Base-by-base conservation (phyloP, 805 yeast genomes). In the Metschnikowia colocasiae region DNA sequence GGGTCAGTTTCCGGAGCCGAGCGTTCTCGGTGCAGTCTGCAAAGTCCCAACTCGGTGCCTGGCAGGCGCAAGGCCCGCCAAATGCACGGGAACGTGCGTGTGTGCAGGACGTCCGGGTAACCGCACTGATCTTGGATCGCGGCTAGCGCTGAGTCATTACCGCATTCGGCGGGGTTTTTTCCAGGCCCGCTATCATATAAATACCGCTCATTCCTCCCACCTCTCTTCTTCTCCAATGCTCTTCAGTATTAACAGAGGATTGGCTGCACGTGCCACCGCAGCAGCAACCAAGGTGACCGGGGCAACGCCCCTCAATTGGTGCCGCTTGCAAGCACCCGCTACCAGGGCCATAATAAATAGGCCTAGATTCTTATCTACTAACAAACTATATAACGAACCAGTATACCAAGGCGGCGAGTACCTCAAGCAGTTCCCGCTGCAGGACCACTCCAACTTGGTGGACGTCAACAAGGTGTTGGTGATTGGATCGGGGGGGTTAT, bases 401-500 rank as follows among this genome's bases (percentile, higher is more conserved):
- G 53, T 73, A 3, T 83, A 83, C 60, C 83, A 81, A 26, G 89
- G 88, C 42, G 83, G 82, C 26, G 80, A 80, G 22, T 74, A 83
- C 46, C 67, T 83, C 49, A 73, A 78, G 34, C 71, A 75, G 6
- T 80, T 81, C 64, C 71, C 70, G 20, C 84, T 79, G 56, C 84
- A 82, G 52, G 74, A 82, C 54, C 80, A 81, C 38, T 81, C 79
- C 46, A 71, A 79, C 50, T 72, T 89, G 45, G 96, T 88, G 36
- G 95, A 89, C 52, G 96, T 89, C 26, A 73, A 82, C 53, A 87
- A 87, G 60, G 98, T 94, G 6, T 78, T 92, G 48, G 87, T 92
- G 45, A 87, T 92, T 63, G 99, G 99, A 9, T 92, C 98, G 6
- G 99, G 99, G 62, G 99, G 98, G 45, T 76, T 92, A 47, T 87